Conservation (phyloP, 2,329 filamentous ascomycete genomes). For the Aspergillus proliferans region DNA sequence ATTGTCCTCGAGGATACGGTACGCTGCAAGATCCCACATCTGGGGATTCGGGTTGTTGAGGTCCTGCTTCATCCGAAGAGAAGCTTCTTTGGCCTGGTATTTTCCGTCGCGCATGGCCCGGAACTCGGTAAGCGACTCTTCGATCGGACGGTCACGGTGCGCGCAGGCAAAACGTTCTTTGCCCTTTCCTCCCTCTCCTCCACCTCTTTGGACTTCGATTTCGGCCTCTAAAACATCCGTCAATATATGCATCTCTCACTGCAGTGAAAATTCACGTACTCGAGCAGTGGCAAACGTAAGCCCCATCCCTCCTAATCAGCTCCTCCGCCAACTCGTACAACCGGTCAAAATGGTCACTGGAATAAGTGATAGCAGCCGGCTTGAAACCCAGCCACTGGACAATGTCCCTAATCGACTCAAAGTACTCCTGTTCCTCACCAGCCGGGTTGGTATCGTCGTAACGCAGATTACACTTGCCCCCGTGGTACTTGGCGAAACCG, state of each 20-base stretch:
- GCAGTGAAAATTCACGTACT: conserved; percentile 30
- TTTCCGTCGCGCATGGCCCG: conserved; percentile 85
- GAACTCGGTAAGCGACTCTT: conserved; percentile 76
- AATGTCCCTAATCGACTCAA: conserved; percentile 81
- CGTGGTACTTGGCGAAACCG: conserved; percentile 80
- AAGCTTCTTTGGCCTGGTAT: conserved; percentile 77
- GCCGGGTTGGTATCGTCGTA: conserved; percentile 96
- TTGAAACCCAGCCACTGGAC: conserved; percentile 78
- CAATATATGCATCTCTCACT: not conserved
- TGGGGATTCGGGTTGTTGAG: conserved; percentile 77
- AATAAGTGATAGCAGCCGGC: conserved; percentile 73
- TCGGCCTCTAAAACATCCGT: conserved; percentile 54
- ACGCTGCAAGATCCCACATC: conserved; percentile 94
- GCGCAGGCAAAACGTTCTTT: conserved; percentile 70
- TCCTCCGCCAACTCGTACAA: conserved; percentile 86
- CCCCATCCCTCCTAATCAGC: conserved; percentile 63
- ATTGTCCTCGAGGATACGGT: conserved; percentile 61
- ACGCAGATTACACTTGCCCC: conserved; percentile 68
- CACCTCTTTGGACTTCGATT: conserved; percentile 80
- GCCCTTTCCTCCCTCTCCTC: conserved; percentile 59
- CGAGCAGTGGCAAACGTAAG: conserved; percentile 81
- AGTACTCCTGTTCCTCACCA: conserved; percentile 85
- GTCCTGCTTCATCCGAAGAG: conserved; percentile 89
- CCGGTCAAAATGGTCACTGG: conserved; percentile 81
- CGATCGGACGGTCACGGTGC: conserved; percentile 67